Base-by-base conservation (phyloP, 2,329 filamentous ascomycete species). In the Fusarium stilboides region DNA sequence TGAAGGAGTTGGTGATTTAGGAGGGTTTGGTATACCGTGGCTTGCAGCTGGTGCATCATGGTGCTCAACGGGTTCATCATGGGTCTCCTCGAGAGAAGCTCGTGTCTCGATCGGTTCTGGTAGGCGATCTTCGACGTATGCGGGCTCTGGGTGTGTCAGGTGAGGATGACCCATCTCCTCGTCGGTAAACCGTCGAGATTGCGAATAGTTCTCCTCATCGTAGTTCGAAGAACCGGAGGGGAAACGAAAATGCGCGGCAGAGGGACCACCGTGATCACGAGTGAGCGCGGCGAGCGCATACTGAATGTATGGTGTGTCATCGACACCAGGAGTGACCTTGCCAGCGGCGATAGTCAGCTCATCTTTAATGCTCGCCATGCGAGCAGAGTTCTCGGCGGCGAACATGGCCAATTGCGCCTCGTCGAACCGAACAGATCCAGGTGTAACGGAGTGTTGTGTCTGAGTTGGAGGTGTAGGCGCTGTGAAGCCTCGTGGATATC, bases 221-320 rank as follows among this genome's bases (percentile, higher is more conserved):
- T 70, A 74, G 9, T 77, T 76, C n/a, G 76, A 80, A 57, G 75
- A 76, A 33, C 70, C 74, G 6, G 85, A 83, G 55, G 85, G 79
- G 53, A 87, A 84, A 69, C 86, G 81, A 53, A 87, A 84, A 70
- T 86, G 81, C 56, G 84, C 82, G 57, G 85, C 82, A 12, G 86
- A 85, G 59, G 83, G 80, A 8, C 89, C 84, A 63, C 92, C 89
- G 59, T 90, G 90, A 74, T 92, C 88, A 47, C 91, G 86, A 8
- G 94, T 97, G 71, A 98, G 83, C 67, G 95, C 93, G 68, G 97
- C 92, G 67, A 98, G 89, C 40, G 95, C 94, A 78, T 96, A 97
- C 68, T 92, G 92, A 68, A 98, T 93, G 78, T 94, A 97, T 1
- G 94, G 94, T 10, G 90, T 92, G 75, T 97, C 92, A 75, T 97